Evolutionary conservation across 352 stramenopile genomes (phyloP), one percentile per base, ranked within the genome.

Genomic region (Phytophthora multivora): DNA sequence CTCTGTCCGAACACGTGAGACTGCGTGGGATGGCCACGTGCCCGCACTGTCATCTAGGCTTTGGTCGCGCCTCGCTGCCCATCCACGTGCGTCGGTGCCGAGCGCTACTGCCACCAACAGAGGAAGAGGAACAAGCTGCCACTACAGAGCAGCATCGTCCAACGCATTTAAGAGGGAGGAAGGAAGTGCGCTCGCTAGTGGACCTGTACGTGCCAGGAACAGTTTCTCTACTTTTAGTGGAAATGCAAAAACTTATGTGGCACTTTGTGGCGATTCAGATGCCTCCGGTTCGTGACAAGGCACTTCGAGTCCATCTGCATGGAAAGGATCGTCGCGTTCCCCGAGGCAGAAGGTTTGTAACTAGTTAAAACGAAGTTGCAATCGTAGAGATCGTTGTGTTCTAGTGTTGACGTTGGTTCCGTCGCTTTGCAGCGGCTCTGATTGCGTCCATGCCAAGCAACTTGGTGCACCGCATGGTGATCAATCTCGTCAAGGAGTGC

Each of bases 291-390:
- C 23, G 63, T 90, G 43, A 86, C 79, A 13, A 87, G 78, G 42
- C 84, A 92, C 56, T 92, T 92, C 51, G 73, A 88, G 33, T 79
- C 69, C 30, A 55, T 88, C 21, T 92, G 70, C 42, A 83, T 90
- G 65, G 79, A 92, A 46, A 86, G 79, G 25, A 75, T 90, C 13
- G 61, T 72, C 15, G 60, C 68, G 0, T 79, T 82, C 12, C 79
- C 83, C 3, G 75, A 90, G 30, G 68, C 81, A 15, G 74, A 92
- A 83, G 80, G 83, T 92, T 9, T 25, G 54, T 33, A 43, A 18
- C 4, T 46, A 6, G 19, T 31, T 18, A 28, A 11, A 16, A 1
- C n/a, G 15, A 39, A 16, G 16, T 18, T 19, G n/a, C n/a, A 40
- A 36, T 1, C 4, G 12, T 13, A 15, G 30, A 36, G 6, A 5